phyloP scores from a whole-genome alignment of 305 asterid species.

The Fraxinus nigra region DNA sequence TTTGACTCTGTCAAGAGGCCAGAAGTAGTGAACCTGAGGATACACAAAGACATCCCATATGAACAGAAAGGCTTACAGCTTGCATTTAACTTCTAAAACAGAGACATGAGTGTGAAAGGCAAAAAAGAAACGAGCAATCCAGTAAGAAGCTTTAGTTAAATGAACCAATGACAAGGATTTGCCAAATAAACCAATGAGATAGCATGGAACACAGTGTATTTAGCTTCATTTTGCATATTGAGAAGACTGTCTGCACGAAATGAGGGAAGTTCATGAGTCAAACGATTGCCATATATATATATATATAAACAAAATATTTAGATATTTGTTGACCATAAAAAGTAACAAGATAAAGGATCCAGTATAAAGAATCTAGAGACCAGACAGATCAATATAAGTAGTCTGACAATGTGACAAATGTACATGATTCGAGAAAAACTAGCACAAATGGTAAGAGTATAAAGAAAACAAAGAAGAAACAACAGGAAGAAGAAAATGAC shows the following conservation, averaged over 20 bases:
- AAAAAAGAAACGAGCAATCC: neutral
- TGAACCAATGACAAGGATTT: neutral
- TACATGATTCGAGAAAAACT: neutral
- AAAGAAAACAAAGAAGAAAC: neutral
- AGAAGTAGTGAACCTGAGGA: constrained; percentile 69
- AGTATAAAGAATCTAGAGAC: neutral
- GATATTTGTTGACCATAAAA: neutral
- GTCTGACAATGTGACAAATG: neutral
- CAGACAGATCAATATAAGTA: neutral
- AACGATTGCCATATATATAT: neutral
- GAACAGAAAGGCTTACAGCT: neutral
- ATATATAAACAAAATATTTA: neutral
- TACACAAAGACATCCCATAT: constrained; percentile 20
- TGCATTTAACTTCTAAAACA: constrained; percentile 2
- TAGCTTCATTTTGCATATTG: neutral
- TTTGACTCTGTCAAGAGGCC: constrained; percentile 66
- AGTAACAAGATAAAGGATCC: neutral
- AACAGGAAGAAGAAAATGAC: neutral
- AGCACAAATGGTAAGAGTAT: neutral
- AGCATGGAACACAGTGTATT: neutral
- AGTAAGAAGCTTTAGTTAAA: neutral
- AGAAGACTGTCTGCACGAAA: neutral
- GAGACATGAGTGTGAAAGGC: neutral
- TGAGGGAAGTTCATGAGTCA: neutral
- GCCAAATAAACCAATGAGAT: neutral